Base-by-base conservation (phyloP, 805 yeast species). In the Myxozyma neotropica region DNA sequence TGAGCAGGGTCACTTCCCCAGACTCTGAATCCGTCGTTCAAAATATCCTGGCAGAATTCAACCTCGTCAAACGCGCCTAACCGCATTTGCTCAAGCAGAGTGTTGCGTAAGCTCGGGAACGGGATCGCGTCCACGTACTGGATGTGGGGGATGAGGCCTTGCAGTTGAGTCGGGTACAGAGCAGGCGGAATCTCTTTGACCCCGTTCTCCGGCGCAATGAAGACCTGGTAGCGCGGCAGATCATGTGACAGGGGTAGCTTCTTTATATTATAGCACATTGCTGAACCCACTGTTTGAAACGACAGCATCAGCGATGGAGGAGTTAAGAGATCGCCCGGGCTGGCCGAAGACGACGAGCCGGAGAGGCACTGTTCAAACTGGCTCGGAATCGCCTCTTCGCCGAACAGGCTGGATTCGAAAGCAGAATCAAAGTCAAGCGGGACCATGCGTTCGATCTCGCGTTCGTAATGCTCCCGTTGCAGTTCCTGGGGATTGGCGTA, bases 121-220 rank as follows among this genome's bases (percentile, higher is more conserved):
- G 63, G 63, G 29, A 59, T 45, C 8, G 63, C 63, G 44, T 59
- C 63, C 8, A 59, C 51, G 33, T 59, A 59, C 23, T 59, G 63
- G 39, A 55, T 50, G 47, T 59, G 63, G 13, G 63, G 59, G 4
- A 59, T 39, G 4, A 44, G 15, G 27, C 57, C 59, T 26, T 59
- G 63, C 24, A 59, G 43, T 38, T 26, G 29, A n/a, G 63, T 54
- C 6, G 63, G 63, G n/a, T 33, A 26, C 15, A 59, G 45, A 12
- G 59, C n/a, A 10, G 54, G 42, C 13, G 63, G 63, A 27, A 55
- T 46, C 15, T 23, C 23, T n/a, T n/a, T n/a, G 3, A 13, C n/a
- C 10, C n/a, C 8, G 19, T 40, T 21, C 3, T 31, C 40, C n/a
- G 54, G 43, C 15, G 55, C 29, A n/a, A 49, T 12, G 40, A 58